Percentiles rank a stretch among this genome's conserved stretches.
These are phyloP conservation scores for Agaricus sinodeliciosus DNA, from an alignment of 768 basidiomycete genomes.

Conservation along the genomic window DNA sequence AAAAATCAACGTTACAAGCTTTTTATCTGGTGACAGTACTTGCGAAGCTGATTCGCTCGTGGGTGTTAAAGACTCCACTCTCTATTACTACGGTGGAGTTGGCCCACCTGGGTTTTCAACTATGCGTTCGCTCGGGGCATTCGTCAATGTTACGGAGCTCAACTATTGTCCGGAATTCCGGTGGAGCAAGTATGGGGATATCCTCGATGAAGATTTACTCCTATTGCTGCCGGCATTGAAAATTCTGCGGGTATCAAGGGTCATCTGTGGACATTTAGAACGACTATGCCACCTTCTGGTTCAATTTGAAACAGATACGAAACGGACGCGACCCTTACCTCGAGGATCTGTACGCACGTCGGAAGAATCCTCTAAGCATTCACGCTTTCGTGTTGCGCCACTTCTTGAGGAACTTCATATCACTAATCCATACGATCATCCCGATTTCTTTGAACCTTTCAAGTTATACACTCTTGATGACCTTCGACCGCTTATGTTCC, in stretches of 20 bases:
- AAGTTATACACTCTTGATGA: background rate
- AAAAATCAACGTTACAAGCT: conserved; percentile 8
- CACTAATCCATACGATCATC: background rate
- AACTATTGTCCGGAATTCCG: conserved; percentile 5
- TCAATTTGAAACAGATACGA: background rate
- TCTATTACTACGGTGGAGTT: conserved; percentile 2
- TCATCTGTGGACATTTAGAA: background rate
- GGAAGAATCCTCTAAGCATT: background rate
- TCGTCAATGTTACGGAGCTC: conserved; percentile 6
- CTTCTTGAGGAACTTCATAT: conserved; percentile 6
- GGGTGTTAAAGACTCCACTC: conserved; percentile 3
- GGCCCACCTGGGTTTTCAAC: conserved; percentile 2
- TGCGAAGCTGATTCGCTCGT: conserved; percentile 6
- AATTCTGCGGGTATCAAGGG: conserved; percentile 6
- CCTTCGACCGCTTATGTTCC: background rate
- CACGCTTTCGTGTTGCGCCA: conserved; percentile 6
- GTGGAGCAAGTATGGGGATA: conserved; percentile 5
- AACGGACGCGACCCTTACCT: background rate
- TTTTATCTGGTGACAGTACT: background rate
- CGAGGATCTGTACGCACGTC: background rate
- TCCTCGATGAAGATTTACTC: conserved; percentile 4
- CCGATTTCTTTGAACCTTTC: background rate
- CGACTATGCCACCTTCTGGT: conserved; percentile 1
- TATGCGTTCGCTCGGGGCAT: background rate
- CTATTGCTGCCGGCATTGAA: conserved; percentile 2